A percentile compares a stretch with the other conserved stretches of the same genome.
phyloP scores from a whole-genome alignment of 2,329 filamentous ascomycete species.

The Colletotrichum sp. region DNA sequence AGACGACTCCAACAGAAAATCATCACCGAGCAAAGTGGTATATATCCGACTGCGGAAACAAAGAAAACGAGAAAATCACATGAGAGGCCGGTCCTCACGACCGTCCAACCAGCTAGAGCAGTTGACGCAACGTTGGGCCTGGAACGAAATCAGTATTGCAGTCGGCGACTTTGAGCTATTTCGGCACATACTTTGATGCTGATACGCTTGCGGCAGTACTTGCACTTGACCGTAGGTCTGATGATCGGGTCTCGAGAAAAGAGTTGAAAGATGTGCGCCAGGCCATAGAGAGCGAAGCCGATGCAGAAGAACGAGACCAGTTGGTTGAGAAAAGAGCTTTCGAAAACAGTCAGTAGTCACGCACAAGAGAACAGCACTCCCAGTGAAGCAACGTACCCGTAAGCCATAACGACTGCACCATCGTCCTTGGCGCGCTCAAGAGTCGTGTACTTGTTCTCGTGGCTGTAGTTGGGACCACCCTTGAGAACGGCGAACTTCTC shows the following conservation, averaged over 20 bases:
- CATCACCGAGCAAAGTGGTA: background rate
- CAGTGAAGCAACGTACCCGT: constrained; percentile 55
- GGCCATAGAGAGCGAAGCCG: constrained; percentile 67
- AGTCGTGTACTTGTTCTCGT: constrained; percentile 69
- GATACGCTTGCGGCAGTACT: constrained; percentile 68
- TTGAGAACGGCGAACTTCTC: constrained; percentile 75
- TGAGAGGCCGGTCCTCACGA: constrained; percentile 41
- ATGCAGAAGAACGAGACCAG: constrained; percentile 70
- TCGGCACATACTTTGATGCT: constrained; percentile 60
- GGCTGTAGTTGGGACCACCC: constrained; percentile 58
- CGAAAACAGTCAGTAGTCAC: background rate
- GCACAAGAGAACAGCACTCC: background rate
- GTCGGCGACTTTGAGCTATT: background rate
- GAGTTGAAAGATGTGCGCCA: constrained; percentile 67
- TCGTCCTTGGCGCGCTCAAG: constrained; percentile 71
- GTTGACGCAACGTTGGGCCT: constrained; percentile 52
- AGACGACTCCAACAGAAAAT: background rate
- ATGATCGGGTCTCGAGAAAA: constrained; percentile 71
- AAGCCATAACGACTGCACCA: constrained; percentile 75
- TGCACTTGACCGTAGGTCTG: constrained; percentile 72
- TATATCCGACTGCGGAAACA: background rate
- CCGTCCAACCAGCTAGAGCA: constrained; percentile 59
- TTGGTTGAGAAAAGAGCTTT: constrained; percentile 66
- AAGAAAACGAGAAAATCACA: background rate
- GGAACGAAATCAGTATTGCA: background rate